Percentiles rank a stretch among this genome's conserved stretches.
These are phyloP conservation scores for Phaseolus lunatus DNA, from an alignment of 306 rosid genomes.

Conservation along the genomic window DNA sequence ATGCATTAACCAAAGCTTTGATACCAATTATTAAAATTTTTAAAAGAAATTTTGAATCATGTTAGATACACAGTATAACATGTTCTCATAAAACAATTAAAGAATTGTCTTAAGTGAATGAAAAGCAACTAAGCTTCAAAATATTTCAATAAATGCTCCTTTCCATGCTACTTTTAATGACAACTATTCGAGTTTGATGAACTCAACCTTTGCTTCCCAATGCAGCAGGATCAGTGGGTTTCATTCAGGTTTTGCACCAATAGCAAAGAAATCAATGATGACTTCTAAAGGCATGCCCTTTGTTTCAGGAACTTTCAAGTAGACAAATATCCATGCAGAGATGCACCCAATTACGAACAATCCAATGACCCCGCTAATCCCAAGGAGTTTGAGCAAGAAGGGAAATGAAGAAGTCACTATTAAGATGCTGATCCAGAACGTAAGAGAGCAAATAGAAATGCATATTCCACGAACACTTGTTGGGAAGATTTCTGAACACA, in stretches of 20 bases:
- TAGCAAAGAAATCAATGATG: conserved; percentile 68
- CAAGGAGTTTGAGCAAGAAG: conserved; percentile 55
- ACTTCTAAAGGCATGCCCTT: conserved; percentile 87
- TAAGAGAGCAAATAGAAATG: conserved; percentile 63
- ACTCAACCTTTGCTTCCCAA: conserved; percentile 1
- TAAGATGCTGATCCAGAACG: conserved; percentile 63
- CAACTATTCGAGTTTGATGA: background rate
- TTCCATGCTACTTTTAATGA: background rate
- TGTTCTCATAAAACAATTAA: too few species aligned
- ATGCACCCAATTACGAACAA: conserved; percentile 61
- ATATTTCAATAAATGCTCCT: background rate
- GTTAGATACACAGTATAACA: too few species aligned
- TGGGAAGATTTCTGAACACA: conserved; percentile 76
- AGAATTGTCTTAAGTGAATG: background rate
- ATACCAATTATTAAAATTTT: too few species aligned
- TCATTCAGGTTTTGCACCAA: conserved; percentile 53
- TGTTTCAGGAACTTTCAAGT: conserved; percentile 75
- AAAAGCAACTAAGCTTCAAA: background rate
- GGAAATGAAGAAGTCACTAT: conserved; percentile 65
- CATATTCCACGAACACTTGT: conserved; percentile 72
- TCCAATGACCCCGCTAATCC: conserved; percentile 62
- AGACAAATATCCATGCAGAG: conserved; percentile 65
- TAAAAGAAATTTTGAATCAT: too few species aligned
- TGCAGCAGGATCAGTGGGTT: background rate
- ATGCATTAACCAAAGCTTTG: too few species aligned